Percentiles rank a stretch among this genome's conserved stretches.
These are phyloP conservation scores for Ogataea paraovalis DNA, from an alignment of 805 yeast species.

Conservation along the genomic window DNA sequence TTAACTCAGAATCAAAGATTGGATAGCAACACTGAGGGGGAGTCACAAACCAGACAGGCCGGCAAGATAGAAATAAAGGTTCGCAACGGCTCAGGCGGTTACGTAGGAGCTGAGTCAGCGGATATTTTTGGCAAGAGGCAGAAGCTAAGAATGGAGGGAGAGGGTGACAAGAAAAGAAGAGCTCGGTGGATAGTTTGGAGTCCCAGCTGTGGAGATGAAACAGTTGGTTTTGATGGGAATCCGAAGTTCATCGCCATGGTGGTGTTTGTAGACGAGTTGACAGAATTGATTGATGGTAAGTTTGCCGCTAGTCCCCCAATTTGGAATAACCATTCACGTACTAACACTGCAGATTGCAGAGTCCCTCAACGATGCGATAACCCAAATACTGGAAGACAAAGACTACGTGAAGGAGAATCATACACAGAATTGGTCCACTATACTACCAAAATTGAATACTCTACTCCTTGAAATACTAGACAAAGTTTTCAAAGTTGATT, in stretches of 20 bases:
- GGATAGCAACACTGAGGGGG: too few relatives aligned
- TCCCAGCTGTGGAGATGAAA: background rate
- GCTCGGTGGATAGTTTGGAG: too few relatives aligned
- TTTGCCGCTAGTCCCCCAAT: background rate
- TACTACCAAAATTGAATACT: constrained; percentile 9
- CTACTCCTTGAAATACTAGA: constrained; percentile 10
- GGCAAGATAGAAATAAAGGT: too few relatives aligned
- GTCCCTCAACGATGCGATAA: constrained; percentile 8
- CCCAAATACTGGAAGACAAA: constrained; percentile 12
- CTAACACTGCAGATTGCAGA: too few relatives aligned
- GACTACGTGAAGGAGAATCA: constrained; percentile 18
- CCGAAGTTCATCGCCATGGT: background rate
- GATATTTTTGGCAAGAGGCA: too few relatives aligned
- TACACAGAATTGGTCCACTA: constrained; percentile 9
- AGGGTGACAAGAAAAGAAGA: too few relatives aligned
- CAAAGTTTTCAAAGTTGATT: constrained; percentile 16
- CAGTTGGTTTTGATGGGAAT: background rate
- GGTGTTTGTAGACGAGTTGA: background rate
- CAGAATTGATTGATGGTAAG: constrained; percentile 9
- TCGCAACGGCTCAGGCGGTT: background rate
- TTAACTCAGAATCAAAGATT: too few relatives aligned
- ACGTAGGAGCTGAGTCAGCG: too few relatives aligned
- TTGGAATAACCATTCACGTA: too few relatives aligned
- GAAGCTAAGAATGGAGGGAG: too few relatives aligned
- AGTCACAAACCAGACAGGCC: too few relatives aligned